Base-by-base conservation (phyloP, 306 rosid genomes). In the Ormosia emarginata region DNA sequence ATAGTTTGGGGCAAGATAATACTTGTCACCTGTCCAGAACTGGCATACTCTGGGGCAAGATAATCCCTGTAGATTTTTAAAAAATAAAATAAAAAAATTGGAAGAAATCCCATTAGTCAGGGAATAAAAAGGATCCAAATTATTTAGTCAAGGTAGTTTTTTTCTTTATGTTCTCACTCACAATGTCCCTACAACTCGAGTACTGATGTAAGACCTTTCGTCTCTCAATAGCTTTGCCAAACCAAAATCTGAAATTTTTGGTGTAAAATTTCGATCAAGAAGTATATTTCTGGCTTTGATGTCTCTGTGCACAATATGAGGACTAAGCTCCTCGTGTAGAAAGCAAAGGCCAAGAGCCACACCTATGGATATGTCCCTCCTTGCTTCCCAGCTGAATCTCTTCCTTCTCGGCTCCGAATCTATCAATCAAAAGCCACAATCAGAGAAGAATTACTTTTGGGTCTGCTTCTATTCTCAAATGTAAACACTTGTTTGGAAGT, bases 131-230 rank as follows among this genome's bases (percentile, higher is more conserved):
- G 0, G 9, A 67, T 15, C 44, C 29, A 53, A 86, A 50, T 49
- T 8, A 9, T 18, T 80, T 6, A 52, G 43, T 6, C 17, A 58
- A 59, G 4, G 14, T 15, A 37, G 6, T 44, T 24, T 29, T 24
- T 29, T 9, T 50, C 17, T 5, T 12, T 53, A 18, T 34, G 62
- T 40, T 32, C 0, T 40, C 56, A 89, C 98, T 90, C 75, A 95
- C 99, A 95, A 73, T 92, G 99, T 95, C 71, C 99, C 99, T 0
- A 98, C 99, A 78, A 95, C 99, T 66, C 87, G 90, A 40, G 98
- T 95, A 75, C 98, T 92, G 34, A 95, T 77, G 84, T 93, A 82
- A 71, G 99, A 89, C n/a, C 32, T 36, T 72, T 90, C 87, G 6
- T 93, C 97, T 85, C 80, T 83, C 2, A 91, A 57, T 55, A 95